phyloP scores from a whole-genome alignment of 225 moss, liverwort and hornwort species.

The Polytrichum commune region DNA sequence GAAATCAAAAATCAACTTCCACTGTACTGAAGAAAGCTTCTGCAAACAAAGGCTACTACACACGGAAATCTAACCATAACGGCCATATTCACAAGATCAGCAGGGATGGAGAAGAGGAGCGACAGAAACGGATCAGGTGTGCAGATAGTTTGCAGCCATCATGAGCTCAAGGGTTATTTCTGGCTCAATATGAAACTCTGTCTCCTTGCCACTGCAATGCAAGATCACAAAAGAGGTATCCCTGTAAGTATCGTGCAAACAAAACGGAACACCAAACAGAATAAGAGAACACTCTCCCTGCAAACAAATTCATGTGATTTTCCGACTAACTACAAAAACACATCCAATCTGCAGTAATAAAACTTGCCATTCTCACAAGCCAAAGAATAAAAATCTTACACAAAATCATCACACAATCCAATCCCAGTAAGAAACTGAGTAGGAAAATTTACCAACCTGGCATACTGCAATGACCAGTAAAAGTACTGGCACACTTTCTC shows the following conservation, averaged over 20 bases:
- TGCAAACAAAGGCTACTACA: slow-evolving; percentile 28
- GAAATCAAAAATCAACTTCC: background rate
- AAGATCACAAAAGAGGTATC: background rate
- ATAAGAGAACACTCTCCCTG: too few relatives aligned
- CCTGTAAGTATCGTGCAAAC: background rate
- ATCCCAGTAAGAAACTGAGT: too few relatives aligned
- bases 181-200: slow-evolving; percentile 83
- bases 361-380: too few relatives aligned
- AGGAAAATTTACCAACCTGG: slow-evolving; percentile 29
- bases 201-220: slow-evolving; percentile 71
- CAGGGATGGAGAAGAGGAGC: slow-evolving; percentile 22
- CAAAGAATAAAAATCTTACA: too few relatives aligned
- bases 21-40: slow-evolving; percentile 3
- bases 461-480: slow-evolving; percentile 92
- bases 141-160: slow-evolving; percentile 93
- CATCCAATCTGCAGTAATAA: too few relatives aligned
- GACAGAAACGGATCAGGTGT: slow-evolving; percentile 52
- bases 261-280: too few relatives aligned
- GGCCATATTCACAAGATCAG: slow-evolving; percentile 53
- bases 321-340: too few relatives aligned
- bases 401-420: too few relatives aligned
- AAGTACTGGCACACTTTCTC: slow-evolving; percentile 99
- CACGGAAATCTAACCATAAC: slow-evolving; percentile 26
- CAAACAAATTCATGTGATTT: too few relatives aligned
- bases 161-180: slow-evolving; percentile 92